Base-by-base conservation (phyloP, 1,139 yeast species). In the Protomyces macrosporus region DNA sequence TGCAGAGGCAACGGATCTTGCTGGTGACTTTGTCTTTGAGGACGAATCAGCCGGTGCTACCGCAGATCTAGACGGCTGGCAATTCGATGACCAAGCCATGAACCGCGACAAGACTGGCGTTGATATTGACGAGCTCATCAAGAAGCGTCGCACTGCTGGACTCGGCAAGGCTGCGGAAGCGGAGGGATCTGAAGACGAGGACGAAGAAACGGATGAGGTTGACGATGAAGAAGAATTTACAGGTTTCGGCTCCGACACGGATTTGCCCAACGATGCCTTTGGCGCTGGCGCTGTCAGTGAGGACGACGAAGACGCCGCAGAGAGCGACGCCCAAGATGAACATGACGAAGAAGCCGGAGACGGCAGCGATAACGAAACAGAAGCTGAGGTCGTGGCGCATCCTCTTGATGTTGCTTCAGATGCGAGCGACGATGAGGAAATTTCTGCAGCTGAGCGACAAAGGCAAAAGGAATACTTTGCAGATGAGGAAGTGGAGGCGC, bases 51-150 rank as follows among this genome's bases (percentile, higher is more conserved):
- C 82, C 14, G 76, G 84, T 34, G 95, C 86, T 30, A 85, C 83
- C 36, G 82, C 79, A 50, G 85, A 81, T 39, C 73, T 87, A 64
- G 84, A 83, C 56, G 96, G 96, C 3, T 90, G 97, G 97, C 90
- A 89, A 69, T 88, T 89, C 72, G 82, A 79, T 53, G 82, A 81
- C 14, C 82, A 79, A 61, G 77, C 67, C 30, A 67, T 67, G 36
- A 66, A 75, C n/a, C 75, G 75, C 40, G 72, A 72, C 32, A 75
- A 72, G 32, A 70, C 68, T 16, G 71, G 64, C 65, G 96, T 90
- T n/a, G 95, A 90, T 76, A 79, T 90, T 69, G 97, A 90, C 72
- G 85, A 85, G 35, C 90, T 90, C 65, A 87, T 90, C 70, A 84
- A 87, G 76, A 82, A 91, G 75, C 87, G 86, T 71, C 67, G 48